These are phyloP conservation scores for Erodium moschatum DNA, from an alignment of 441 rosid species.

Conservation along the genomic window DNA sequence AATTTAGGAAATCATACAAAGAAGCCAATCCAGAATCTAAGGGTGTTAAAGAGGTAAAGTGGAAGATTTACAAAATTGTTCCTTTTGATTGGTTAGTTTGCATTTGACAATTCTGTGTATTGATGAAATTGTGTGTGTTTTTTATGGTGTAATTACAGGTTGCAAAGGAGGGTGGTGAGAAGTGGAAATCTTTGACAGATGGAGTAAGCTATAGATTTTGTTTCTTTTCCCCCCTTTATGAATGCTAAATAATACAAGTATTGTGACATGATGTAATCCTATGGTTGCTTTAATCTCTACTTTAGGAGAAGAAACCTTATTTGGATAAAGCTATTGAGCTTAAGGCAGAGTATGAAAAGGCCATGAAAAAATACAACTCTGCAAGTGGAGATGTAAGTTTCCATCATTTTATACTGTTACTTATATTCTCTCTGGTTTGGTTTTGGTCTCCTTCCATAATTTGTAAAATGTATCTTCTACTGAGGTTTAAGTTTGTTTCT, in stretches of 20 bases:
- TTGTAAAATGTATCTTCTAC: not conserved
- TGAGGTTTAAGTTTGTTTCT: constrained; percentile 6
- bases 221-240: not conserved
- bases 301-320: constrained; percentile 71
- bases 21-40: constrained; percentile 49
- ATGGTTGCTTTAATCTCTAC: not conserved
- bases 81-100: not conserved
- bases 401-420: not conserved
- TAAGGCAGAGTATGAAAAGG: constrained; percentile 51
- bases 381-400: constrained; percentile 38
- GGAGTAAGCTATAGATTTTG: constrained; percentile 39
- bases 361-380: constrained; percentile 32
- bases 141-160: constrained; percentile 31
- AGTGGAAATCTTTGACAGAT: constrained; percentile 73
- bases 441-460: too few relatives aligned
- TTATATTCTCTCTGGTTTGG: not conserved
- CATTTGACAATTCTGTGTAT: not conserved
- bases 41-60: constrained; percentile 41
- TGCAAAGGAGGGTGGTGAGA: constrained; percentile 75
- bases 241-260: not conserved
- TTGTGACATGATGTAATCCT: not conserved
- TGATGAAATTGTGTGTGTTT: not conserved
- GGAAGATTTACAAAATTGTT: not conserved
- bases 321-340: constrained; percentile 62
- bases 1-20: constrained; percentile 51